Evolutionary conservation across 352 stramenopile genomes (phyloP), one percentile per base, ranked within the genome.

Genomic region (Phytophthora meadii): DNA sequence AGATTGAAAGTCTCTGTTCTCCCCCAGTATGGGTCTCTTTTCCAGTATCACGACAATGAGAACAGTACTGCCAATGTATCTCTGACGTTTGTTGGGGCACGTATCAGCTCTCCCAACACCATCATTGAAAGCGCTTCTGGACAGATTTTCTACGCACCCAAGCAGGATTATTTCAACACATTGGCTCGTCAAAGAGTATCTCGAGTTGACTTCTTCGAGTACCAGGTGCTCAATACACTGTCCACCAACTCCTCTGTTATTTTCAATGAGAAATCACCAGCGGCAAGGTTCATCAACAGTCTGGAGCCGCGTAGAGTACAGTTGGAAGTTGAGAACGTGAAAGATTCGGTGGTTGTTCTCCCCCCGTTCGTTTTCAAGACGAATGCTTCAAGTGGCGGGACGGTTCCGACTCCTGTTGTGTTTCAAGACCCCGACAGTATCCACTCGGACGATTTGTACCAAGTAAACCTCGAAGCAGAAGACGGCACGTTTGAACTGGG

Each of bases 351-450:
- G 8, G 22, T 68, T 27, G 57, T 92, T 14, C 32, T 90, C 4
- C 79, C 83, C 12, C 85, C 82, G 0, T 78, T 68, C 17, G 27
- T 58, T 4, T 82, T 87, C 14, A 60, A 52, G 4, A 58, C 72
- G 11, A 79, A 76, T n/a, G 17, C 50, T 24, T 61, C 64, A 0
- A 60, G 50, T 28, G 61, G 47, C 10, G 63, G 75, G 9, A 17
- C 25, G 2, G 51, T 80, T 12, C 36, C 47, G 6, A 75, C 76
- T 2, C 80, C 85, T 15, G 65, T 91, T 27, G 53, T 48, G 2
- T 93, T 93, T 36, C 64, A 82, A 7, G 81, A 92, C 49, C 70
- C 81, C 0, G 82, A 93, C 49, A 61, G 55, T 10, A 76, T 57
- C 45, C 49, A 34, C 28, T 9, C 50, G 22, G 65, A 55, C 4